These are phyloP conservation scores for Colletotrichum viniferum DNA, from an alignment of 2,329 filamentous ascomycete genomes.

Conservation along the genomic window DNA sequence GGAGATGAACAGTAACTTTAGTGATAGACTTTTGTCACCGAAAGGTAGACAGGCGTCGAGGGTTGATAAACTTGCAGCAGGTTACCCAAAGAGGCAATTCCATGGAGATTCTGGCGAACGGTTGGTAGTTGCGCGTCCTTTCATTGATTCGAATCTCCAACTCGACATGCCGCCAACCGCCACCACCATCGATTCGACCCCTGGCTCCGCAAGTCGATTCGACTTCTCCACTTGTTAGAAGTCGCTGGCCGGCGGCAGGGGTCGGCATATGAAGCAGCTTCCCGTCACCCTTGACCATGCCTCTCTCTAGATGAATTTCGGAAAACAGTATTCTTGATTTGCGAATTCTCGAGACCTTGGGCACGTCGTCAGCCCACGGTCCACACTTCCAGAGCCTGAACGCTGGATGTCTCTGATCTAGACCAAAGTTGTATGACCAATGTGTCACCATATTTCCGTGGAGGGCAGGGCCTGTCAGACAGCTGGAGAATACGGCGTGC, in stretches of 20 bases:
- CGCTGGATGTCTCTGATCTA: not conserved
- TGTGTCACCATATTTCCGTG: not conserved
- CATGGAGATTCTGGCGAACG: conserved; percentile 10
- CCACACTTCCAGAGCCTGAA: not conserved
- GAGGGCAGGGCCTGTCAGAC: not conserved
- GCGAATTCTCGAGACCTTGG: not conserved
- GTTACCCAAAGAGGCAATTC: not conserved
- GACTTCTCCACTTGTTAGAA: not conserved
- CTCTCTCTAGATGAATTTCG: not conserved
- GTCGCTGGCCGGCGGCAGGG: not conserved
- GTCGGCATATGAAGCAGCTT: conserved; percentile 5
- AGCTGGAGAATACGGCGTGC: not conserved
- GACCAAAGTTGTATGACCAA: not conserved
- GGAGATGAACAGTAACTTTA: not conserved
- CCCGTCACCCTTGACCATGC: not conserved
- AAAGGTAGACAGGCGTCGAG: not conserved
- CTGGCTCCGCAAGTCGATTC: not conserved
- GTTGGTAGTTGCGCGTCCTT: conserved; percentile 16
- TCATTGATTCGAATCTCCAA: not conserved
- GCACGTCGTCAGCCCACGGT: not conserved
- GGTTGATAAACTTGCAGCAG: not conserved
- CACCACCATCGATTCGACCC: not conserved
- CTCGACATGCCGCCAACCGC: not conserved
- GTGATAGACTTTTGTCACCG: not conserved
- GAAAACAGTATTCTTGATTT: not conserved